Conservation (phyloP, 2,329 filamentous ascomycete species). For the Botryotinia calthae region DNA sequence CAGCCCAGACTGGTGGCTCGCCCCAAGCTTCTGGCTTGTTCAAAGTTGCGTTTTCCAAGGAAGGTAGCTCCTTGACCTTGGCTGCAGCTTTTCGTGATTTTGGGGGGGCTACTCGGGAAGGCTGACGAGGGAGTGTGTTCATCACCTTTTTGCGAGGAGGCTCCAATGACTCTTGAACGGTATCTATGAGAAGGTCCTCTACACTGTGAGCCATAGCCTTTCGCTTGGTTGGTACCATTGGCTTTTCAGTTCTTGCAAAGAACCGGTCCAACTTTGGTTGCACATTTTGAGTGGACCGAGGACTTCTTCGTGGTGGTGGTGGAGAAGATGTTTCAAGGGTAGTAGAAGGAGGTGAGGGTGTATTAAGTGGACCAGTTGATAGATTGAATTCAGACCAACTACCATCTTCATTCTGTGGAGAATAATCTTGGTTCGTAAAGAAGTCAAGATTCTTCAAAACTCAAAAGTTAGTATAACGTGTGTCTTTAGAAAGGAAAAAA, state of each 20-base stretch:
- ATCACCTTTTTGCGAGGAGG: neutral
- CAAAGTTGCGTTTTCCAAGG: constrained; percentile 1
- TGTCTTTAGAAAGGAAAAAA: neutral
- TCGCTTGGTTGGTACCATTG: neutral
- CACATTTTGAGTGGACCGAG: neutral
- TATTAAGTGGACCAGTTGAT: neutral
- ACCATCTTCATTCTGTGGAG: neutral
- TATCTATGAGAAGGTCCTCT: neutral
- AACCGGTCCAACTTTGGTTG: constrained; percentile 1
- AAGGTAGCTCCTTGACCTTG: neutral
- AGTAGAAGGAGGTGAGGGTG: neutral
- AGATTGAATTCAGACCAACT: neutral
- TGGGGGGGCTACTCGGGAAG: neutral
- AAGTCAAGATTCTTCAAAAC: neutral
- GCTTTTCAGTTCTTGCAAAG: neutral
- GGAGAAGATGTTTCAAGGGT: neutral
- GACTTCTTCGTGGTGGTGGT: neutral
- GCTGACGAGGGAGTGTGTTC: neutral
- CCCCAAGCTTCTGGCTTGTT: constrained; percentile 31
- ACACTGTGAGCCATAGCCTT: neutral
- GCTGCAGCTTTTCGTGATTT: neutral
- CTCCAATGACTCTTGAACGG: neutral
- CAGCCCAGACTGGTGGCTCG: constrained; percentile 55
- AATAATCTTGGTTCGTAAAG: neutral
- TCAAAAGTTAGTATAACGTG: neutral